phyloP scores from a whole-genome alignment of 352 stramenopile genomes.

The Globisporangium iwayamae region DNA sequence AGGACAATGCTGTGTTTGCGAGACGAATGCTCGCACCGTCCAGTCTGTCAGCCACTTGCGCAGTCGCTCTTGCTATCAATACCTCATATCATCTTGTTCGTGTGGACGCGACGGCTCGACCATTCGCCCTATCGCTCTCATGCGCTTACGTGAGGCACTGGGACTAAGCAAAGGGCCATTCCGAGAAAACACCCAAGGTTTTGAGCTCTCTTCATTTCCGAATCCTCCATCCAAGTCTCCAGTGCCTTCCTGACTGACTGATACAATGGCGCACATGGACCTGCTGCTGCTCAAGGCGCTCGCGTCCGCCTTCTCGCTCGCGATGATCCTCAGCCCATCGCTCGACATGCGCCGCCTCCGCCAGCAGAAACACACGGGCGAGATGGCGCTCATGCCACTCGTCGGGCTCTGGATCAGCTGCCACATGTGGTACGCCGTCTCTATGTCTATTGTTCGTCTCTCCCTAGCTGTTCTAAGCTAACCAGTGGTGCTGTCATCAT shows the following conservation, averaged over 20 bases:
- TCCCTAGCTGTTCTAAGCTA: not conserved
- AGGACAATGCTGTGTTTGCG: not conserved
- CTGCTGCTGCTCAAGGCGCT: conserved; percentile 14
- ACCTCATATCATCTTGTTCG: not conserved
- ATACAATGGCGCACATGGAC: conserved; percentile 2
- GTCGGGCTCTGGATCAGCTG: conserved; percentile 9
- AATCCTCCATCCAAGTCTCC: not conserved
- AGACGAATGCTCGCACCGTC: not conserved
- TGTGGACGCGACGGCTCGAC: not conserved
- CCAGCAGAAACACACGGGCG: conserved; percentile 12
- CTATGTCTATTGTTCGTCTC: not conserved
- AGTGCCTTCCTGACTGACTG: not conserved
- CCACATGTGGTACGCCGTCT: conserved; percentile 20
- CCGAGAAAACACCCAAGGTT: not conserved
- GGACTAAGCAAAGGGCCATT: not conserved
- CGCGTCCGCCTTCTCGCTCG: conserved; percentile 24
- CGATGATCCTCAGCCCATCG: conserved; percentile 27
- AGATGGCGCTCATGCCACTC: conserved; percentile 17
- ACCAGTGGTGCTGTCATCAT: not conserved
- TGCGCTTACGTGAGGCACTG: not conserved
- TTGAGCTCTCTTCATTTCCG: not conserved
- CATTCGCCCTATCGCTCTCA: not conserved
- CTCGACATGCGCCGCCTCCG: conserved; percentile 6
- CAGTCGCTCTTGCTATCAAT: not conserved
- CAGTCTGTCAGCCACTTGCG: not conserved